Conservation (phyloP, 1,139 yeast species). For the Hyphopichia wangnamkhiaoensis region DNA sequence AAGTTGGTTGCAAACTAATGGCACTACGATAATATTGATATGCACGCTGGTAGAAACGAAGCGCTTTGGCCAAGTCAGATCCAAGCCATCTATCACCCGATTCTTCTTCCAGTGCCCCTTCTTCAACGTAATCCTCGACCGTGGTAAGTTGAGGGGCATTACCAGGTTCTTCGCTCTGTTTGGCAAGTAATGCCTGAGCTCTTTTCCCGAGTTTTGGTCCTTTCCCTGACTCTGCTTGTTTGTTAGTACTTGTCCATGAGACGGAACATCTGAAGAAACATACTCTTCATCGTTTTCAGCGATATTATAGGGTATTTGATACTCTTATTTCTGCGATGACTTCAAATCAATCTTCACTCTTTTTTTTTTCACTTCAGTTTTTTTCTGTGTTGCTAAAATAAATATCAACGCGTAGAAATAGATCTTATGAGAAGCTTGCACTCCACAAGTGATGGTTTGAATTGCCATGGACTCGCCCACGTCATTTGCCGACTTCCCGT, state of each 20-base stretch:
- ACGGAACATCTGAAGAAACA: not conserved
- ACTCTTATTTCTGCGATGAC: too few relatives aligned
- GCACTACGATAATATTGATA: constrained; percentile 37
- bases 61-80: constrained; percentile 53
- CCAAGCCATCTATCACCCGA: constrained; percentile 61
- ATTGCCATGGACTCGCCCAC: too few relatives aligned
- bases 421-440: too few relatives aligned
- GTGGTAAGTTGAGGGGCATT: constrained; percentile 28
- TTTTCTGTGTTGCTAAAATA: too few relatives aligned
- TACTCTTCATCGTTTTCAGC: constrained; percentile 4
- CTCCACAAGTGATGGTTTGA: too few relatives aligned
- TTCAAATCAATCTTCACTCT: not conserved
- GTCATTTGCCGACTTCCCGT: not conserved
- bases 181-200: constrained; percentile 12
- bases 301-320: not conserved
- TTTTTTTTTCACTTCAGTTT: too few relatives aligned
- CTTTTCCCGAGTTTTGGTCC: constrained; percentile 23
- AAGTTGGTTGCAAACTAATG: constrained; percentile 15
- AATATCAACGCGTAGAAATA: too few relatives aligned
- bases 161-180: constrained; percentile 1
- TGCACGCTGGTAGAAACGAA: constrained; percentile 55
- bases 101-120: constrained; percentile 52
- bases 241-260: constrained; percentile 7
- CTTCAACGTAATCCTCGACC: constrained; percentile 47
- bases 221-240: constrained; percentile 11